Conservation (phyloP, 495 filamentous ascomycete species). For the Viridothelium virens region DNA sequence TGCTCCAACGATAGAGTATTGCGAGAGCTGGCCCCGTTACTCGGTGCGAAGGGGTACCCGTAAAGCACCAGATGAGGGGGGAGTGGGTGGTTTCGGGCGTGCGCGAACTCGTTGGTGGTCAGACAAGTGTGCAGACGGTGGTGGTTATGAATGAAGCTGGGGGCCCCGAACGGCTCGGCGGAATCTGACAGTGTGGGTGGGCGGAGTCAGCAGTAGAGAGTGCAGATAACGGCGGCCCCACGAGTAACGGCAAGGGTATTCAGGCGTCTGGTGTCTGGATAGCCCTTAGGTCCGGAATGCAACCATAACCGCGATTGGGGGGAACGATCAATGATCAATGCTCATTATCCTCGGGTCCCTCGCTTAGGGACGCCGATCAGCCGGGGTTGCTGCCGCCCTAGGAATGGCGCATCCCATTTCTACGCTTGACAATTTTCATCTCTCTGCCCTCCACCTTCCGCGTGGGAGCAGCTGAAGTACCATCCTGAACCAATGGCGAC, state of each 20-base stretch:
- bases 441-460: no score
- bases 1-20: background rate
- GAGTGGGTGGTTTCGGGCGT: background rate
- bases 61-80: background rate
- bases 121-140: no score
- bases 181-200: background rate
- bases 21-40: background rate
- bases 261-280: background rate
- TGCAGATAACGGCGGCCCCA: background rate
- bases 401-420: background rate
- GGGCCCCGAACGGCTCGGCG: background rate
- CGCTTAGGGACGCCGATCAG: background rate
- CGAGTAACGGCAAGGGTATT: background rate
- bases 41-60: background rate
- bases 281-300: background rate
- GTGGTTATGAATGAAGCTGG: background rate
- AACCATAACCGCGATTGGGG: background rate
- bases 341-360: background rate
- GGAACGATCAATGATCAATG: no score
- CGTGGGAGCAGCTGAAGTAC: background rate
- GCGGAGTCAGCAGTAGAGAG: background rate
- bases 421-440: background rate
- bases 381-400: background rate
- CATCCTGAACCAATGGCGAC: background rate
- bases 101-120: no score